Conservation (phyloP, 1,139 yeast species). For the Geotrichum bryndzae region DNA sequence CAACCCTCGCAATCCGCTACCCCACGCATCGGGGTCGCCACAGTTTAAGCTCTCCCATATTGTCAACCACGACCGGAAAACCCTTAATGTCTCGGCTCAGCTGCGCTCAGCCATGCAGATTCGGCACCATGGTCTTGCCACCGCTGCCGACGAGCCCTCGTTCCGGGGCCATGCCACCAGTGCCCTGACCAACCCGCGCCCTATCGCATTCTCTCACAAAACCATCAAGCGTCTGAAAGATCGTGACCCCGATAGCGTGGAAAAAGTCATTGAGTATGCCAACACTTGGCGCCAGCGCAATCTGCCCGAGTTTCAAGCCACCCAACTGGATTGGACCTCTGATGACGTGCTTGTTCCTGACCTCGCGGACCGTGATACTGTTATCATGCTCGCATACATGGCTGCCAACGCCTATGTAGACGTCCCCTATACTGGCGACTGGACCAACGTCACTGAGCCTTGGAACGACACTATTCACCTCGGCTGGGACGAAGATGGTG, state of each 20-base stretch:
- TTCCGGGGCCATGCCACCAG: not conserved
- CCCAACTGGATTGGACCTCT: conserved; percentile 31
- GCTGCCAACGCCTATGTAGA: conserved; percentile 88
- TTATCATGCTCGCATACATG: conserved; percentile 73
- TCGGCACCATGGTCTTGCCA: not conserved
- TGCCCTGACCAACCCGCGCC: conserved; percentile 6
- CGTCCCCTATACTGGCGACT: conserved; percentile 72
- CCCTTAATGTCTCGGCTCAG: not conserved
- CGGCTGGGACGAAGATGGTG: conserved; percentile 84
- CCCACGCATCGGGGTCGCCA: not conserved
- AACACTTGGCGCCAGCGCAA: conserved; percentile 25
- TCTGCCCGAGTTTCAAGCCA: conserved; percentile 17
- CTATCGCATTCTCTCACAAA: conserved; percentile 14
- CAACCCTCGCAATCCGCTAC: not conserved
- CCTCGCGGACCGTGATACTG: conserved; percentile 62
- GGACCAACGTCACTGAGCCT: conserved; percentile 72
- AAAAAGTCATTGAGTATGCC: conserved; percentile 59
- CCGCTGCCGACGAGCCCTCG: conserved; percentile 2
- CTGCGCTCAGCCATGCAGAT: not conserved
- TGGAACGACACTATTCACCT: conserved; percentile 46
- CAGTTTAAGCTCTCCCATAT: not conserved
- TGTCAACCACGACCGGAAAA: conserved; percentile 7
- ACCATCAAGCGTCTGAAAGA: conserved; percentile 47
- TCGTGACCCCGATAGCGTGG: conserved; percentile 59
- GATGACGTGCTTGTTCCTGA: conserved; percentile 56